A percentile compares a stretch with the other conserved stretches of the same genome.
These are phyloP conservation scores for Saccharomycopsis hybrid DNA, from an alignment of 1,139 yeast genomes.

Conservation along the genomic window DNA sequence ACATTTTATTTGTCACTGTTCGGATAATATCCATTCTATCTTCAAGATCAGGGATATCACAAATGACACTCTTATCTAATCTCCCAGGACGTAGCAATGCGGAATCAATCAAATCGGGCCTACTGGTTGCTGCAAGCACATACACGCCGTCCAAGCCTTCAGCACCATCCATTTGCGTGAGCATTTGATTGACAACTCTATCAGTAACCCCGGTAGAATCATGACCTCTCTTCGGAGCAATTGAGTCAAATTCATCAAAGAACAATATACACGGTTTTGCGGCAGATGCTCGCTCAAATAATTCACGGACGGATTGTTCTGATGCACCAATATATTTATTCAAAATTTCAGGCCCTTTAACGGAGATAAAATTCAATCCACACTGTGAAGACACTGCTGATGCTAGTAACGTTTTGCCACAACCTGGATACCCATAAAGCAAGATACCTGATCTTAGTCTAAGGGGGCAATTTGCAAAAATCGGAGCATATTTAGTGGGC, in stretches of 20 bases:
- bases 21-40: conserved; percentile 71
- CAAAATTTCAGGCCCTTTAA: conserved; percentile 93
- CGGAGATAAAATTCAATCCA: conserved; percentile 87
- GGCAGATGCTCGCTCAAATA: conserved; percentile 89
- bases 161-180: conserved; percentile 99
- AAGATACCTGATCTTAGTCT: conserved; percentile 84
- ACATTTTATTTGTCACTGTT: conserved; percentile 55
- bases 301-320: conserved; percentile 88
- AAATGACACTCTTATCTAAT: conserved; percentile 82
- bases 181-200: conserved; percentile 92
- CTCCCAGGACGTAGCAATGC: conserved; percentile 95
- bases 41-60: conserved; percentile 71
- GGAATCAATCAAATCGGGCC: conserved; percentile 93
- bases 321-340: conserved; percentile 97
- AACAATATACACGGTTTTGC: conserved; percentile 96
- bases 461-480: conserved; percentile 81
- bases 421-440: conserved; percentile 94
- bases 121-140: conserved; percentile 90
- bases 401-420: conserved; percentile 91
- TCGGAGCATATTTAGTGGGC: conserved; percentile 96
- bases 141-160: conserved; percentile 97
- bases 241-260: conserved; percentile 95
- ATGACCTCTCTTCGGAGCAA: conserved; percentile 97
- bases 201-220: conserved; percentile 98
- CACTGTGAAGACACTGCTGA: conserved; percentile 93